Evolutionary conservation across 2,329 filamentous ascomycete genomes (phyloP), one percentile per base, ranked within the genome.

Genomic region (Colletotrichum aenigma): DNA sequence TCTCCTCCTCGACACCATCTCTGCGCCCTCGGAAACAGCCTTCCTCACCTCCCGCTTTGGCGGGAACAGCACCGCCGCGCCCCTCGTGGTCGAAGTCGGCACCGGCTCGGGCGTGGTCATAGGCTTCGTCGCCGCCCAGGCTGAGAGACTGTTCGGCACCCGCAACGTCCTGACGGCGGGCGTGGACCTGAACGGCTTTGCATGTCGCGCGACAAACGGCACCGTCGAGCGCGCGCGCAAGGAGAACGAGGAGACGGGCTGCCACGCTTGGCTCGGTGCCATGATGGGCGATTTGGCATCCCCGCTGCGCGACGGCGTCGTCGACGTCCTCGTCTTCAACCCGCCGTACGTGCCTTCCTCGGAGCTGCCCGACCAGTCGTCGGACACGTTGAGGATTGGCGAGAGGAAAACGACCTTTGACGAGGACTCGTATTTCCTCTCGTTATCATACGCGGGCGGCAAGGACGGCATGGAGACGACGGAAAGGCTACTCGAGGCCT

Each of bases 291-390:
- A 98, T 81, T 88, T 99, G 1, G 88, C 90, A 6, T 84, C 89
- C 4, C 87, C 93, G 1, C 85, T 97, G 55, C 89, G 90, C 9
- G 81, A 86, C 0, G 87, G 88, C 4, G 85, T 86, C 52, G 90
- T 98, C 7, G 97, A 99, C 82, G 90, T 99, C 13, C 89, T 99
- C 77, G 90, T 99, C 32, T 99, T 98, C 89, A 99, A 99, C 82
- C 97, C 97, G 69, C 97, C 97, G 1, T 99, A 99, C 83, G 97
- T 99, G 16, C 97, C 97, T 3, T 97, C 96, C 4, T 90, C 93
- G 30, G 91, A 92, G 55, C 86, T 97, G 75, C 96, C 96, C 2
- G 83, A 85, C 28, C 74, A 76, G 66, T 43, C 62, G 18, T 70
- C 74, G 3, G 71, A 52, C 12, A 62, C 66, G n/a, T 34, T 76